Base-by-base conservation (phyloP, 306 rosid genomes). In the Castanea crenata region DNA sequence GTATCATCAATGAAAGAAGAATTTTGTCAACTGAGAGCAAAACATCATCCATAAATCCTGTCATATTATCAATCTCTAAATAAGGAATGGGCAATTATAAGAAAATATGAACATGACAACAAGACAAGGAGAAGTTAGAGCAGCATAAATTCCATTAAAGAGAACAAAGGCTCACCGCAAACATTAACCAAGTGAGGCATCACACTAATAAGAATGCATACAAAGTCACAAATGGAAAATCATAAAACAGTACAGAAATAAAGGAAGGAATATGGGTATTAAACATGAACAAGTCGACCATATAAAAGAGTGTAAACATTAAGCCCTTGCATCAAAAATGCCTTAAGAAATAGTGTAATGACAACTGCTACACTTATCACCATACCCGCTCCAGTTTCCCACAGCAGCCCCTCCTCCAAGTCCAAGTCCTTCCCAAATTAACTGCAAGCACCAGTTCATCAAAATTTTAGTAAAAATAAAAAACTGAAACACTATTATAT, bases 351-450 rank as follows among this genome's bases (percentile, higher is more conserved):
- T 35, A 31, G 38, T 21, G 6, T 49, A 49, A 75, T 9, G 21
- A 58, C 27, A 15, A 64, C 13, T 20, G 15, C 58, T 70, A 18
- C 18, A 70, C 80, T 18, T 67, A 55, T 57, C 21, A 74, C 21
- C 56, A 7, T 83, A 95, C 99, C 98, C 79, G 83, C 79, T 86
- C 98, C 99, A 95, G 85, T 85, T 90, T 84, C 98, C 99, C 20
- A 95, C 80, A 81, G 86, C 96, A 77, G 83, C 85, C 34, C 90
- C 93, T 79, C 98, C 98, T 83, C 97, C 96, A 78, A 95, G 92
- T 55, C 98, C 99, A 71, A 95, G 98, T 74, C 99, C 98, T 82
- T 93, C 92, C 98, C 97, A 93, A 20, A 89, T 88, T 78, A 95
- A 83, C 98, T 95, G 89, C 85, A 89, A 81, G 54, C 81, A 82